These are phyloP conservation scores for Diutina neorugosa DNA, from an alignment of 1,139 yeast genomes.

Conservation along the genomic window DNA sequence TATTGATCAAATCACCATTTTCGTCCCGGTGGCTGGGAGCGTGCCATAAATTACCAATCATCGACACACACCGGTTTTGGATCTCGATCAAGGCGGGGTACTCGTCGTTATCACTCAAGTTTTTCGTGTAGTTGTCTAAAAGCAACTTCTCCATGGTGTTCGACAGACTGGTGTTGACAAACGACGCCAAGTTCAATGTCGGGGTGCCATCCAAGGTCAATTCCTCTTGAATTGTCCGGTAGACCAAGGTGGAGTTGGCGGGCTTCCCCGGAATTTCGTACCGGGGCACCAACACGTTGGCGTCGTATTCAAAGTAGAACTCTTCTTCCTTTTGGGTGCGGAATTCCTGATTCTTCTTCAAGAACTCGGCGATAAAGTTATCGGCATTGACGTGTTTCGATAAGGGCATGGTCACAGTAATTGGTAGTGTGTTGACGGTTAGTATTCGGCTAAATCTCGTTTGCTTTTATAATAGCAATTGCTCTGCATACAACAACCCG, in stretches of 20 bases:
- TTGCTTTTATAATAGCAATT: not conserved
- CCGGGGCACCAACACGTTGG: slow-evolving; percentile 29
- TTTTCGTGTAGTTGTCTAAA: slow-evolving; percentile 65
- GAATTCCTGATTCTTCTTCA: slow-evolving; percentile 16
- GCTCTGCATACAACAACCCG: not conserved
- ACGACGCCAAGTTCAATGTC: slow-evolving; percentile 73
- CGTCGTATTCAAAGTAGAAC: slow-evolving; percentile 22
- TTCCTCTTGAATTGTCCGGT: slow-evolving; percentile 58
- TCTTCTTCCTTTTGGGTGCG: slow-evolving; percentile 17
- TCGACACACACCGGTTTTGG: slow-evolving; percentile 74
- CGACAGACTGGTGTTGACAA: slow-evolving; percentile 66
- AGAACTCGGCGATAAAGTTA: slow-evolving; percentile 18
- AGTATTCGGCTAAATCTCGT: not conserved
- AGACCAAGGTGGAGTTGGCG: slow-evolving; percentile 39
- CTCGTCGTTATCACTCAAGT: slow-evolving; percentile 87
- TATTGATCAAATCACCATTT: slow-evolving; percentile 17
- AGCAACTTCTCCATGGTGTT: slow-evolving; percentile 37
- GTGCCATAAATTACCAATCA: slow-evolving; percentile 72
- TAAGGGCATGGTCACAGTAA: slow-evolving; percentile 24
- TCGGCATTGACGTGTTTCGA: slow-evolving; percentile 29
- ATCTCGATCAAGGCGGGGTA: slow-evolving; percentile 76
- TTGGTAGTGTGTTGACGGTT: not conserved
- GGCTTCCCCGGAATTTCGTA: slow-evolving; percentile 49
- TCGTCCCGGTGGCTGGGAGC: slow-evolving; percentile 34
- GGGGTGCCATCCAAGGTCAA: slow-evolving; percentile 78